Base-by-base conservation (phyloP, 2,329 filamentous ascomycete species). In the Fusarium sp. region DNA sequence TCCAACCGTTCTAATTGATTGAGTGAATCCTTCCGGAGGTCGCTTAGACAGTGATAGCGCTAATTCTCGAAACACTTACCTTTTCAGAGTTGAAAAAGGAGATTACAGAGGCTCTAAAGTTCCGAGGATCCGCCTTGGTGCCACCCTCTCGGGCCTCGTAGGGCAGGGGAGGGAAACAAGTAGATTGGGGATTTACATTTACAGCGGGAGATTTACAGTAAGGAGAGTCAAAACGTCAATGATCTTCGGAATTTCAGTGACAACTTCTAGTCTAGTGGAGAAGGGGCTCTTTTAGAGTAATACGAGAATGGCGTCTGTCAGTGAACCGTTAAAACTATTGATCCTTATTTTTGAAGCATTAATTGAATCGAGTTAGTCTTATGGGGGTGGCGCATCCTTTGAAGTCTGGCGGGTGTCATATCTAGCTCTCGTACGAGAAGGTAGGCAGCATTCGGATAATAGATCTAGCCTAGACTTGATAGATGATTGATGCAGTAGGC, bases 1-100 rank as follows among this genome's bases (percentile, higher is more conserved):
- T 22, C 49, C 32, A 53, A 49, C 47, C 44, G 20, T 47, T 47
- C 22, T 61, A 27, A 64, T 54, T 51, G 59, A 59, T 34, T 37
- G 64, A 63, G 44, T 40, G 48, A 68, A 68, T 68, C 65, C 64
- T 68, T 68, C 63, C 63, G 37, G 55, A 13, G 53, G 48, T 51
- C 48, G 65, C 57, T 63, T 66, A 46, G 44, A 56, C 18, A 48
- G 18, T 24, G 47, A 66, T 40, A 20, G 42, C 63, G 63, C 63
- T 67, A 63, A 42, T 57, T 30, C 45, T 67, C 22, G 56, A 63
- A 67, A 67, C 63, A 27, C 51, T 34, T 60, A 41, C 40, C 32
- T 47, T 59, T 48, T 52, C 57, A 65, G 64, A 40, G 9, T 20
- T 46, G 25, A 18, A 34, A 30, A 55, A 44, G 65, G 65, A 68